These are phyloP conservation scores for Penicillium hordei DNA, from an alignment of 2,329 filamentous ascomycete genomes.

Conservation along the genomic window DNA sequence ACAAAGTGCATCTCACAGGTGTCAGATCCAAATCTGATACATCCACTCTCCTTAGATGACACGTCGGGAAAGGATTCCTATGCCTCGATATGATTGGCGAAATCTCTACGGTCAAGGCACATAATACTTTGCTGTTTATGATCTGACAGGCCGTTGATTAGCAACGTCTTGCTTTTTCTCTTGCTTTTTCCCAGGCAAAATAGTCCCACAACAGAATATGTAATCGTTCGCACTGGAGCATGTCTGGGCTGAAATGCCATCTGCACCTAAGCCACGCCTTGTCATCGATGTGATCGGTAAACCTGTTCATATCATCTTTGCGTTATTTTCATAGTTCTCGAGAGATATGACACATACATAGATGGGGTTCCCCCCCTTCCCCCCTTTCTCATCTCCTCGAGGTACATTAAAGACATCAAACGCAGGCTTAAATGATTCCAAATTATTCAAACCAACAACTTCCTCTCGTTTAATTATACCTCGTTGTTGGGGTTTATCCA, in stretches of 20 bases:
- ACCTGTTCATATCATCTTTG: not conserved
- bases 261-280: not conserved
- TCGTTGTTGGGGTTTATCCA: not conserved
- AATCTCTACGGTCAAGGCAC: not conserved
- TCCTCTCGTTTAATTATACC: conserved; percentile 9
- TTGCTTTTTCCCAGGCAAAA: not conserved
- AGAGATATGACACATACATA: conserved; percentile 15
- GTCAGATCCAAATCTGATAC: conserved; percentile 1
- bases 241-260: conserved; percentile 2
- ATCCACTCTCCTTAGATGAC: conserved; percentile 1
- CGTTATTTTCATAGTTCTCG: not conserved
- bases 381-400: not conserved
- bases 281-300: conserved; percentile 8
- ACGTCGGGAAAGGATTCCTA: not conserved
- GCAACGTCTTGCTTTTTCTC: not conserved
- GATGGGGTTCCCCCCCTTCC: not conserved
- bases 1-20: not conserved
- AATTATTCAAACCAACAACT: conserved; percentile 23
- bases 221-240: not conserved
- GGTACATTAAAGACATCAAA: conserved; percentile 7
- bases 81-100: not conserved
- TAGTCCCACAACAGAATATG: not conserved
- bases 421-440: conserved; percentile 24
- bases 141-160: not conserved
- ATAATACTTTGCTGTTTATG: not conserved